These are phyloP conservation scores for Ganoderma sp. DNA, from an alignment of 1,284 basidiomycete genomes.

Conservation along the genomic window DNA sequence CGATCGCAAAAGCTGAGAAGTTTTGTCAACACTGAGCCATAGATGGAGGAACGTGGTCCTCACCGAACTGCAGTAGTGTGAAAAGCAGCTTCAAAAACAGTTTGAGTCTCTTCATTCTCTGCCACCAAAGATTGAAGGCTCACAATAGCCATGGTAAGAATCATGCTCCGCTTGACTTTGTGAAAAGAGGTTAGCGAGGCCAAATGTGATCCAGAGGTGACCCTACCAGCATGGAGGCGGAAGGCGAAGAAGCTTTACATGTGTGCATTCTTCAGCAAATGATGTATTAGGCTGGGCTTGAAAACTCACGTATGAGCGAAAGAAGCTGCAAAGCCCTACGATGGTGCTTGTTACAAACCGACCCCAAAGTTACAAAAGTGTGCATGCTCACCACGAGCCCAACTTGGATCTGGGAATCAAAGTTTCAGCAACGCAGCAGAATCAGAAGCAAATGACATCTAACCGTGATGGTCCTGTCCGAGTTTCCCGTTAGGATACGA, in stretches of 20 bases:
- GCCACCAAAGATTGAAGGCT: neutral
- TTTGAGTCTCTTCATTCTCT: neutral
- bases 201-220: neutral
- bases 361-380: neutral
- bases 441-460: neutral
- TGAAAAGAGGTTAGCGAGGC: neutral
- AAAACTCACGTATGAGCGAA: conserved; percentile 23
- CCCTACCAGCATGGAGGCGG: conserved; percentile 22
- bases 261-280: neutral
- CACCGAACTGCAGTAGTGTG: conserved; percentile 22
- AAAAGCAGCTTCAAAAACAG: conserved; percentile 9
- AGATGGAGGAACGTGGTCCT: neutral
- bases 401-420: conserved; percentile 19
- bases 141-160: conserved; percentile 15
- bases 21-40: neutral
- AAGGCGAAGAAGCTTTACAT: conserved; percentile 21
- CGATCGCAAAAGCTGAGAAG: neutral
- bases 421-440: neutral
- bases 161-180: conserved; percentile 17
- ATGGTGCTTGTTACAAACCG: neutral
- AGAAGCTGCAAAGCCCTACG: conserved; percentile 16
- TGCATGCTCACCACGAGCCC: conserved; percentile 16
- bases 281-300: neutral
- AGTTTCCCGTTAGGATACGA: neutral
- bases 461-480: conserved; percentile 24